Conservation (phyloP, 768 basidiomycete species). For the Boletus edulis region DNA sequence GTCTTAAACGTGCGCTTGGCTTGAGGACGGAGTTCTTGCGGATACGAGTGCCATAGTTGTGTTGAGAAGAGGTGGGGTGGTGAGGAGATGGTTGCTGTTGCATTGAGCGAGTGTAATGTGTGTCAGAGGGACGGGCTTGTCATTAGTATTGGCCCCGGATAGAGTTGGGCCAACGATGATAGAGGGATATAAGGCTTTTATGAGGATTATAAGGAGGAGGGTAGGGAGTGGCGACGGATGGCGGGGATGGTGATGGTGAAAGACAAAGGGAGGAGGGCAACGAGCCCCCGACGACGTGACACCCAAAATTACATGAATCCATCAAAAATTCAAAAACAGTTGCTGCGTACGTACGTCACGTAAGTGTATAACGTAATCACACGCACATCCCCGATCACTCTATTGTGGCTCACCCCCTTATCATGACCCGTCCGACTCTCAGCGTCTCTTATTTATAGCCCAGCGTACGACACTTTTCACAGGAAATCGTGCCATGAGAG, state of each 20-base stretch:
- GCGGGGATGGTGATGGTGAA: slow-evolving; percentile 28
- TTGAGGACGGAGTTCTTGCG: slow-evolving; percentile 51
- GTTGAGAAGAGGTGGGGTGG: slow-evolving; percentile 19
- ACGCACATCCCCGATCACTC: slow-evolving; percentile 22
- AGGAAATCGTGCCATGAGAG: too few relatives aligned
- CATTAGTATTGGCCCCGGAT: slow-evolving; percentile 17
- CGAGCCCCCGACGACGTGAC: slow-evolving; percentile 25
- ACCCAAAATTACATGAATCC: slow-evolving; percentile 29
- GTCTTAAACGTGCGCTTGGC: slow-evolving; percentile 50
- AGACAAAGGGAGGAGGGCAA: slow-evolving; percentile 26
- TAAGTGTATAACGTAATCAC: slow-evolving; percentile 28
- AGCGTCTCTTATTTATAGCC: too few relatives aligned
- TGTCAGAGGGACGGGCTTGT: slow-evolving; percentile 14
- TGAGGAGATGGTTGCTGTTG: slow-evolving; percentile 4
- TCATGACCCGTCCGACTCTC: too few relatives aligned
- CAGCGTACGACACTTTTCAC: too few relatives aligned
- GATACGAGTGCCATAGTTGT: slow-evolving; percentile 54
- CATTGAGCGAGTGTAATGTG: slow-evolving; percentile 11
- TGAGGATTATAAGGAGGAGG: slow-evolving; percentile 14
- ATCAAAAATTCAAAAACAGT: slow-evolving; percentile 35
- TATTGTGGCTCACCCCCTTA: neutral
- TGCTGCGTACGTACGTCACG: slow-evolving; percentile 30
- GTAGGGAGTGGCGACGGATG: slow-evolving; percentile 10
- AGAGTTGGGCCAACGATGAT: slow-evolving; percentile 32
- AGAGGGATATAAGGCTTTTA: slow-evolving; percentile 9